These are phyloP conservation scores for Pseudogymnoascus sp. DNA, from an alignment of 2,329 filamentous ascomycete species.

Conservation along the genomic window DNA sequence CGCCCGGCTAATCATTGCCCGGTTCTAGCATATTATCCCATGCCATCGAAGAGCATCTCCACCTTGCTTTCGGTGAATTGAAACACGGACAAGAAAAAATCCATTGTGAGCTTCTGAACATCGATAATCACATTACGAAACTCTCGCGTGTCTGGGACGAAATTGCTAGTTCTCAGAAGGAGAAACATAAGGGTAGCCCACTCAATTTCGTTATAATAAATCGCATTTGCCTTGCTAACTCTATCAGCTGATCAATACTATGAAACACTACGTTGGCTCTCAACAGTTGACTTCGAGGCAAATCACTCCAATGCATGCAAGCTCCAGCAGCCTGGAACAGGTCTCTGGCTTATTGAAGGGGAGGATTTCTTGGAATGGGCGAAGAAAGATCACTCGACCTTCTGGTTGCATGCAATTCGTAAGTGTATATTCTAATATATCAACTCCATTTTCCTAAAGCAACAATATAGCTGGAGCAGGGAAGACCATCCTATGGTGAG, in stretches of 20 bases:
- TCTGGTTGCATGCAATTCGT: conserved; percentile 21
- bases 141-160: not conserved
- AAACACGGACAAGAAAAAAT: not conserved
- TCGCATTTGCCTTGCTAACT: not conserved
- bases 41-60: not conserved
- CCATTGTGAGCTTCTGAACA: not conserved
- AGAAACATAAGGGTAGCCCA: not conserved
- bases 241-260: not conserved
- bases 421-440: not conserved
- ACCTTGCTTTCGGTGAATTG: not conserved
- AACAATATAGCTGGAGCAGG: conserved; percentile 17
- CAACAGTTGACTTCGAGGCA: not conserved
- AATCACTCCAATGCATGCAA: not conserved
- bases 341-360: conserved; percentile 19
- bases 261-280: not conserved
- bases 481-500: conserved; percentile 18
- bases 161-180: not conserved
- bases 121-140: not conserved
- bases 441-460: not conserved
- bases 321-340: conserved; percentile 17
- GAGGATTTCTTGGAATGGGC: conserved; percentile 15
- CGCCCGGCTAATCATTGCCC: not conserved
- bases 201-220: not conserved
- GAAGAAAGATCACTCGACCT: conserved; percentile 4
- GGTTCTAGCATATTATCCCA: not conserved